phyloP scores from a whole-genome alignment of 352 stramenopile genomes.

The Phytophthora palmivora region DNA sequence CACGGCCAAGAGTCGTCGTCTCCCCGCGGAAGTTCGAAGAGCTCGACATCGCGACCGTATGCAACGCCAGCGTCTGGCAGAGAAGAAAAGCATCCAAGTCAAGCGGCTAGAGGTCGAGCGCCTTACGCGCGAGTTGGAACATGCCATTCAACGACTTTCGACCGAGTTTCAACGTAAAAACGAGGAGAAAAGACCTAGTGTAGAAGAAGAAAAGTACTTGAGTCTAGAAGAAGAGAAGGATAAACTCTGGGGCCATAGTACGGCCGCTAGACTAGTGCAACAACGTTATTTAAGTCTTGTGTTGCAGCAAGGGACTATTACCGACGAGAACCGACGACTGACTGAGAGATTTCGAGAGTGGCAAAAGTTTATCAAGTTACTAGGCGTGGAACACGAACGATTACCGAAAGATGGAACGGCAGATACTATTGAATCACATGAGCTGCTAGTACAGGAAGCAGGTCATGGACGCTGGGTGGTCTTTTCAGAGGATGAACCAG shows the following conservation, averaged over 20 bases:
- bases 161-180: constrained; percentile 2
- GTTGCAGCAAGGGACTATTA: constrained; percentile 34
- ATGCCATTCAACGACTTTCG: constrained; percentile 21
- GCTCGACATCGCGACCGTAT: constrained; percentile 49
- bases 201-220: constrained; percentile 11
- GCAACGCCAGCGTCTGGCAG: constrained; percentile 46
- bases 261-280: constrained; percentile 22
- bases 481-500: constrained; percentile 34
- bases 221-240: constrained; percentile 2
- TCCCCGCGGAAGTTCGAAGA: constrained; percentile 33
- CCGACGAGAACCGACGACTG: constrained; percentile 36
- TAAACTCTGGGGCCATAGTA: constrained; percentile 17
- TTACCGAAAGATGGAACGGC: constrained; percentile 8
- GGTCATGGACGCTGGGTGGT: constrained; percentile 26
- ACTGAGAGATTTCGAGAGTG: constrained; percentile 30
- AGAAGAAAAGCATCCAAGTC: constrained; percentile 45
- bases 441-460: constrained; percentile 26
- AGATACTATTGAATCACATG: constrained; percentile 6
- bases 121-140: constrained; percentile 37
- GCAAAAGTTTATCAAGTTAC: constrained; percentile 33
- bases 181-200: constrained; percentile 15
- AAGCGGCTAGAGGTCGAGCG: constrained; percentile 45
- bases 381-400: constrained; percentile 31
- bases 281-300: constrained; percentile 43
- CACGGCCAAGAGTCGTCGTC: constrained; percentile 17